Conservation (phyloP, 306 rosid species). For the Citrullus mucosospermus region DNA sequence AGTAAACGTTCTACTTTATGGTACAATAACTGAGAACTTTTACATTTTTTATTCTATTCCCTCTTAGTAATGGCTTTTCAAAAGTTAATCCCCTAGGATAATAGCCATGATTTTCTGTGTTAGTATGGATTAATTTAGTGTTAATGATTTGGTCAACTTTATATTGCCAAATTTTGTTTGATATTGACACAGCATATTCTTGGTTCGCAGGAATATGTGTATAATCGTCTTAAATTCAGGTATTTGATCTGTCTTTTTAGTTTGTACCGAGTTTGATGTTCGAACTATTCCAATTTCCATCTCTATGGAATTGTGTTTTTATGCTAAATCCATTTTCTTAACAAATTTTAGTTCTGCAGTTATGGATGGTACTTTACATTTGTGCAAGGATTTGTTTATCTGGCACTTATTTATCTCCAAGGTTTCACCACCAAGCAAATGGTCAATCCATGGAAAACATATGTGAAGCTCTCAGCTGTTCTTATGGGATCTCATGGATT, state of each 20-base stretch:
- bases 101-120: neutral
- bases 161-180: neutral
- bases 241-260: neutral
- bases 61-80: neutral
- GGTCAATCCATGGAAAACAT: conserved; percentile 53
- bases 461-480: conserved; percentile 52
- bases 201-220: conserved; percentile 39
- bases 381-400: conserved; percentile 54
- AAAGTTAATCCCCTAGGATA: neutral
- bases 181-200: neutral
- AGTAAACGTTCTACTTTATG: neutral
- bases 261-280: neutral
- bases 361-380: conserved; percentile 64
- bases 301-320: neutral
- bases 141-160: neutral
- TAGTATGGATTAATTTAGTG: neutral
- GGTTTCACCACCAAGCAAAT: conserved; percentile 49
- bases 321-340: neutral
- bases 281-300: neutral
- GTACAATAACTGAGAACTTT: neutral
- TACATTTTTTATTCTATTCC: neutral
- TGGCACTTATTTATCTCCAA: conserved; percentile 32
- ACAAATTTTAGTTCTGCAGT: conserved; percentile 16
- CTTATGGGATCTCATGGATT: conserved; percentile 63
- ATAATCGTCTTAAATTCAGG: conserved; percentile 54